These are phyloP conservation scores for Cymbidium sinense DNA, from an alignment of 106 monocot genomes.

Conservation along the genomic window DNA sequence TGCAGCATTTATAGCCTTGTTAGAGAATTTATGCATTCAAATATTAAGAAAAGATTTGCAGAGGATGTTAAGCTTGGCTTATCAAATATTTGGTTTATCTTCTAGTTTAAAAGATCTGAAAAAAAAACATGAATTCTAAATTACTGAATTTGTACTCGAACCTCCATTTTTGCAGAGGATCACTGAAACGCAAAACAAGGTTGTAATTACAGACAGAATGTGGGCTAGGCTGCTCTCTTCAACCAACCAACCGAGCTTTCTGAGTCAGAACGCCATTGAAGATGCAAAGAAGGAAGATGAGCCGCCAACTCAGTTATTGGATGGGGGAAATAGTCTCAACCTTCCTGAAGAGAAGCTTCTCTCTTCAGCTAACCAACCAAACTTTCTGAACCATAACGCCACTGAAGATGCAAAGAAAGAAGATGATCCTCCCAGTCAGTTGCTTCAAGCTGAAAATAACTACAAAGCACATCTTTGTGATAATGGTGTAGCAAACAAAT, in stretches of 20 bases:
- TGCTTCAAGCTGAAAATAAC: background rate
- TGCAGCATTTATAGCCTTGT: too few relatives aligned
- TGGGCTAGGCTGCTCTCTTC: constrained; percentile 72
- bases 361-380: background rate
- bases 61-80: background rate
- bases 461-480: background rate
- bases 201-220: constrained; percentile 70
- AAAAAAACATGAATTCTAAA: background rate
- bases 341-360: background rate
- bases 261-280: constrained; percentile 27
- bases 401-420: background rate
- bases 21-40: too few relatives aligned
- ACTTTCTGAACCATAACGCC: background rate
- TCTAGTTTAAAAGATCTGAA: background rate
- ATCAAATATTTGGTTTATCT: background rate
- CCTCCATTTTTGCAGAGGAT: constrained; percentile 25
- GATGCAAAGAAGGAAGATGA: constrained; percentile 20
- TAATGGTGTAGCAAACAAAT: background rate
- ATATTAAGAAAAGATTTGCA: too few relatives aligned
- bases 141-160: background rate
- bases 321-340: background rate
- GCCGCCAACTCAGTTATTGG: constrained; percentile 4
- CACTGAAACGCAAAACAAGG: constrained; percentile 55
- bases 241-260: constrained; percentile 64
- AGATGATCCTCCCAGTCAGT: background rate